These are phyloP conservation scores for Chiua virens DNA, from an alignment of 768 basidiomycete species.

Conservation along the genomic window DNA sequence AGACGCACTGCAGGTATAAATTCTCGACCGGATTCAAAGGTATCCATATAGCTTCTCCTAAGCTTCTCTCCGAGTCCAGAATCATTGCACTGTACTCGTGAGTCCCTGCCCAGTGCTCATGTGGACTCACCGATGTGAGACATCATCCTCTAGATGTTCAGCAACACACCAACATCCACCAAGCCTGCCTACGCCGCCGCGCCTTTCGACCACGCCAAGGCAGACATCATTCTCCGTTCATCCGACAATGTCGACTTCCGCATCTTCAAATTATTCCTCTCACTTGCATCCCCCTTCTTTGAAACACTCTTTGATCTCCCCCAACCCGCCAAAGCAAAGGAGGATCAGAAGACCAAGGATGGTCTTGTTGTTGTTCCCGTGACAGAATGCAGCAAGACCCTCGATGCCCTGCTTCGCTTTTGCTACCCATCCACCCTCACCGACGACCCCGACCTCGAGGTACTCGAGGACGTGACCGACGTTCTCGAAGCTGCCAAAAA, in stretches of 20 bases:
- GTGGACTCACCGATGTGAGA: too few species aligned
- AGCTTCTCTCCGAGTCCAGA: too few species aligned
- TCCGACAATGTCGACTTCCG: slow-evolving; percentile 31
- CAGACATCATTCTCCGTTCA: slow-evolving; percentile 28
- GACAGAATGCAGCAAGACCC: slow-evolving; percentile 18
- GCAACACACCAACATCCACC: neutral
- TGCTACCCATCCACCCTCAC: slow-evolving; percentile 25
- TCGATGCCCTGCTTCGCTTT: slow-evolving; percentile 23
- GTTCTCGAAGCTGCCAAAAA: slow-evolving; percentile 18
- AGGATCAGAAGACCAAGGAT: slow-evolving; percentile 13
- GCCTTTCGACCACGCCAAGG: slow-evolving; percentile 22
- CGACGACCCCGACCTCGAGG: slow-evolving; percentile 20
- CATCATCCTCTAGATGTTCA: neutral
- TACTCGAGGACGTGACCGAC: neutral
- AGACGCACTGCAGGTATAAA: too few species aligned
- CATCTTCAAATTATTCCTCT: slow-evolving; percentile 33
- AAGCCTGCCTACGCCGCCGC: slow-evolving; percentile 8
- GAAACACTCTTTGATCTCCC: slow-evolving; percentile 32
- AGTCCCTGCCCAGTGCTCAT: too few species aligned
- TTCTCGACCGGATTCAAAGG: too few species aligned
- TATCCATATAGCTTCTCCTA: too few species aligned
- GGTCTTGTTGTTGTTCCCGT: slow-evolving; percentile 21
- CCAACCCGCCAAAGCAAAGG: slow-evolving; percentile 12
- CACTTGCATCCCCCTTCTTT: slow-evolving; percentile 35
- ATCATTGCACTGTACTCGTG: too few species aligned